phyloP scores from a whole-genome alignment of 352 stramenopile species.

The Globisporangium echinulatum region DNA sequence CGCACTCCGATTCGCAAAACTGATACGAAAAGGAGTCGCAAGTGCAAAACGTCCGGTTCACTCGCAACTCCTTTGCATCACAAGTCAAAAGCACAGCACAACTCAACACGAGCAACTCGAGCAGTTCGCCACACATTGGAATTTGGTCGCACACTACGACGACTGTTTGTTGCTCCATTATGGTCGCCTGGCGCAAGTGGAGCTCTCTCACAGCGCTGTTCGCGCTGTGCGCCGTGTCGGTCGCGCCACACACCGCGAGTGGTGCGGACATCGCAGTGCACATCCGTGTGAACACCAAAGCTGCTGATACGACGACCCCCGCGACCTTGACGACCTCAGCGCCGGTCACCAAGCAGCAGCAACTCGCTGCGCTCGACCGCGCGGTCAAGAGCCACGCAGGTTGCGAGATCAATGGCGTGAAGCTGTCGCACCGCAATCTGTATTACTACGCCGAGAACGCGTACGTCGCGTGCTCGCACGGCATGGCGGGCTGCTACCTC shows the following conservation, averaged over 20 bases:
- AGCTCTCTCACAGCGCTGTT: slow-evolving; percentile 7
- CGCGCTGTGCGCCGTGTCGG: slow-evolving; percentile 4
- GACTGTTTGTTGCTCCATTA: neutral
- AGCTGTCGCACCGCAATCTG: slow-evolving; percentile 51
- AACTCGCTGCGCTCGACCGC: slow-evolving; percentile 2
- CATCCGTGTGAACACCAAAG: slow-evolving; percentile 18
- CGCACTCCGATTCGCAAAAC: neutral
- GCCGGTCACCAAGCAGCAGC: neutral
- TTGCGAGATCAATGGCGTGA: slow-evolving; percentile 52
- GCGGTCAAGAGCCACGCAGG: slow-evolving; percentile 6
- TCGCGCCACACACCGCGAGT: neutral
- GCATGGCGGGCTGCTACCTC: slow-evolving; percentile 55
- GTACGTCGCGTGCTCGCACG: slow-evolving; percentile 68
- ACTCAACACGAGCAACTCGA: neutral
- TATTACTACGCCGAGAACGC: slow-evolving; percentile 66
- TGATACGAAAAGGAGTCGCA: neutral
- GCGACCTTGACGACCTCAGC: neutral
- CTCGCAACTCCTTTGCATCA: too few relatives aligned
- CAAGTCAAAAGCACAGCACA: too few relatives aligned
- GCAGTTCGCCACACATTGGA: neutral
- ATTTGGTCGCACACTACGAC: neutral
- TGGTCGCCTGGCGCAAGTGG: slow-evolving; percentile 15
- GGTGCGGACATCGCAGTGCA: slow-evolving; percentile 24
- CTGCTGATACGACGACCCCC: neutral
- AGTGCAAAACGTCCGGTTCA: neutral